Percentiles rank a stretch among this genome's conserved stretches.
phyloP scores from a whole-genome alignment of 23 red algal genomes.

The Gracilaria caudata region DNA sequence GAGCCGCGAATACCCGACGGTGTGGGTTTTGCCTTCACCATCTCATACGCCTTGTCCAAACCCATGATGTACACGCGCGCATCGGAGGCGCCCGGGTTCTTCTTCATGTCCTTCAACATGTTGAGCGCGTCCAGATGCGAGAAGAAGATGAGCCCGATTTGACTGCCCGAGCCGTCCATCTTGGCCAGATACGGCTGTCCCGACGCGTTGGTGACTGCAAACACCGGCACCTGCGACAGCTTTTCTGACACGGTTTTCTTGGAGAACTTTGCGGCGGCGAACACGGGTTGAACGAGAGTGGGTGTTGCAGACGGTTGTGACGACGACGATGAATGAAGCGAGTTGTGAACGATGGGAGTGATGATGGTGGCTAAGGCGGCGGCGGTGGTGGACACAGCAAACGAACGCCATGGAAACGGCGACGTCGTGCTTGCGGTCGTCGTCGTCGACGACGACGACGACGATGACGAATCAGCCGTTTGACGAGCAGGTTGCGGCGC shows the following conservation, averaged over 20 bases:
- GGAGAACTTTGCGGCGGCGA: slow-evolving; percentile 73
- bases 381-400: slow-evolving; percentile 23
- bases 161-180: slow-evolving; percentile 77
- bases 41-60: slow-evolving; percentile 97
- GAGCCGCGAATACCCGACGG: slow-evolving; percentile 84
- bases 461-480: too few relatives aligned
- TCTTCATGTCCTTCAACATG: slow-evolving; percentile 92
- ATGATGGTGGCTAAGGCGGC: slow-evolving; percentile 23
- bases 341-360: not conserved
- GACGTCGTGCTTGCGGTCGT: not conserved
- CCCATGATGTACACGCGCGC: slow-evolving; percentile 94
- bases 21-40: slow-evolving; percentile 92
- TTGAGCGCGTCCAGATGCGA: slow-evolving; percentile 80
- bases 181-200: slow-evolving; percentile 98
- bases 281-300: slow-evolving; percentile 31
- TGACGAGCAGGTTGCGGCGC: not conserved
- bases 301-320: not conserved
- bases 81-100: slow-evolving; percentile 83
- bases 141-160: slow-evolving; percentile 98
- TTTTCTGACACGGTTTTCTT: slow-evolving; percentile 90
- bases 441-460: not conserved
- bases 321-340: not conserved
- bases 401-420: slow-evolving; percentile 23
- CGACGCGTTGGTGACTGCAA: slow-evolving; percentile 94
- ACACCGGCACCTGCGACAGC: slow-evolving; percentile 95